Evolutionary conservation across 495 filamentous ascomycete species (phyloP), one percentile per base, ranked within the genome.

Genomic region (Penicillium antarcticum): DNA sequence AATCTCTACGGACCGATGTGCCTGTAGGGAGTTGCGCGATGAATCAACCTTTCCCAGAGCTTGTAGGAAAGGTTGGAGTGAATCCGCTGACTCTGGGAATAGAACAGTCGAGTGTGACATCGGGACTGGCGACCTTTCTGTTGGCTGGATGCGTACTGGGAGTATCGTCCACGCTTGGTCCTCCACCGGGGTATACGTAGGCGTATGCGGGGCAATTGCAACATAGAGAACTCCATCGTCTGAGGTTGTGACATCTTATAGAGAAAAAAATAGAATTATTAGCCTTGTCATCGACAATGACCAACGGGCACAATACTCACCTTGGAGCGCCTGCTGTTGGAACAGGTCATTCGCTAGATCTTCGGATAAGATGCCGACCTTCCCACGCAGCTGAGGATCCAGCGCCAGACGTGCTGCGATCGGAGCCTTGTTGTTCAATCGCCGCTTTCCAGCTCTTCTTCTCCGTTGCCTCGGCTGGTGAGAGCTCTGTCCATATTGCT

Each of bases 321-420:
- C 66, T 53, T 63, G 57, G 49, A 70, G 60, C 36, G 67, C 62
- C 21, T 72, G 56, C 13, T 79, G 76, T 19, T 85, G 87, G 61
- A 95, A 95, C 37, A 97, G 78, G 63, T 95, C 87, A 24, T 77
- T 75, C 51, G 87, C 90, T 31, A 98, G 77, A 65, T 95, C 88
- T 58, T 92, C 87, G 14, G 92, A 95, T 43, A 98, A 63, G 38
- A 94, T 82, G 40, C 89, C 94, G 26, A 91, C 81, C 54, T 95
- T 89, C n/a, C 88, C 89, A 71, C 86, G 89, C 57, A 95, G 74
- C 68, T 91, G 86, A 61, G 87, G 85, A 60, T 95, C 89, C 31
- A 92, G 76, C 23, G 79, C 63, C n/a, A 97, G 65, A 24, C 77
- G 76, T 10, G 83, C 84, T 33, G 82, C 76, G 10, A 84, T 73